Conservation (phyloP, 176 grass and related monocot species). For the Thalia dealbata region DNA sequence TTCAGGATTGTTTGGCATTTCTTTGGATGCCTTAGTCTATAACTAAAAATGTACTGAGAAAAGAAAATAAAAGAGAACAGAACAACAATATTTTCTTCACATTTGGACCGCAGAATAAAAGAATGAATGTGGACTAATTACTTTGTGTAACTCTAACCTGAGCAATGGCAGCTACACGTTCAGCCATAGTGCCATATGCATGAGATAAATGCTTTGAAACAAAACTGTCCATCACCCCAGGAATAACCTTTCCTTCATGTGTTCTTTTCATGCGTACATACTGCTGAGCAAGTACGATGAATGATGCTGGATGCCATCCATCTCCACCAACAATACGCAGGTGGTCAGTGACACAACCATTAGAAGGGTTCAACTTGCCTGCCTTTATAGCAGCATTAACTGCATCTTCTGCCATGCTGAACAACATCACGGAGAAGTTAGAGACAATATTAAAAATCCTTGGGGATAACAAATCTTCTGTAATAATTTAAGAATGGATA, state of each 20-base stretch:
- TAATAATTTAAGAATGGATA: conserved; percentile 1
- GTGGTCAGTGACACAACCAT: conserved; percentile 75
- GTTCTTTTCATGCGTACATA: conserved; percentile 80
- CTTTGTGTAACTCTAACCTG: conserved; percentile 35
- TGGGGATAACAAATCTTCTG: neutral
- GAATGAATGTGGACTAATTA: neutral
- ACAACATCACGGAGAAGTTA: neutral
- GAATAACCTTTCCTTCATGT: conserved; percentile 74
- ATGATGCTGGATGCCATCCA: conserved; percentile 77
- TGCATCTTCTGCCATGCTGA: conserved; percentile 96
- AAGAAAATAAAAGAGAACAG: neutral
- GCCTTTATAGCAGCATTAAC: conserved; percentile 70
- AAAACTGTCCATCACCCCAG: conserved; percentile 78
- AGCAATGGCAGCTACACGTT: conserved; percentile 74
- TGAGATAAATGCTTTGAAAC: conserved; percentile 83
- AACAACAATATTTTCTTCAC: too few species aligned
- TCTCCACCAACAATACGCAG: conserved; percentile 72
- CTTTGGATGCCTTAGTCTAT: neutral
- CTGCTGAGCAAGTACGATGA: conserved; percentile 72
- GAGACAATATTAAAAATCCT: conserved; percentile 16
- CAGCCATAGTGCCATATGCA: conserved; percentile 74
- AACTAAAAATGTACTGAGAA: neutral
- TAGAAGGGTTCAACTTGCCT: conserved; percentile 63
- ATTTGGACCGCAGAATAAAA: too few species aligned
- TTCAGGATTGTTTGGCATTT: neutral